These are phyloP conservation scores for Fusarium verrucosum DNA, from an alignment of 2,329 filamentous ascomycete species.

Conservation along the genomic window DNA sequence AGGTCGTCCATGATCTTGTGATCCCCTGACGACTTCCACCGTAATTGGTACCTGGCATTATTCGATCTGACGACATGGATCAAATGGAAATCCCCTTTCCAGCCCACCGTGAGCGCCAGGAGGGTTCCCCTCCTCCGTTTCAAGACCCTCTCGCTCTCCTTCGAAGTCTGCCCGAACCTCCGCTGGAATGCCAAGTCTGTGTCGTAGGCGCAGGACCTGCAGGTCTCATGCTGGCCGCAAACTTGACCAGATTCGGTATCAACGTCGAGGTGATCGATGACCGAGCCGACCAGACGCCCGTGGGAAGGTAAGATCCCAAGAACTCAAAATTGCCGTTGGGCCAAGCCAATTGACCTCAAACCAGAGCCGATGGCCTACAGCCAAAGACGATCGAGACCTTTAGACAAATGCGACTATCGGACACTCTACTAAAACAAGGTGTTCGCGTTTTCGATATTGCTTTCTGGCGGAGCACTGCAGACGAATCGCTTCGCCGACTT, in stretches of 20 bases:
- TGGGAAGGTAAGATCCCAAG: slow-evolving; percentile 59
- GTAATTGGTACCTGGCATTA: slow-evolving; percentile 47
- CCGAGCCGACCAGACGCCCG: slow-evolving; percentile 71
- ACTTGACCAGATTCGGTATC: slow-evolving; percentile 72
- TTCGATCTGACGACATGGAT: slow-evolving; percentile 46
- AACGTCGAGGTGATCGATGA: slow-evolving; percentile 74
- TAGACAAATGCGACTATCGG: slow-evolving; percentile 76
- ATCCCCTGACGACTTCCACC: slow-evolving; percentile 17
- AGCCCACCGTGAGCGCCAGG: slow-evolving; percentile 41
- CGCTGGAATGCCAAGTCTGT: slow-evolving; percentile 58
- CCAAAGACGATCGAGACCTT: slow-evolving; percentile 83
- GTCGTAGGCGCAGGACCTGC: slow-evolving; percentile 66
- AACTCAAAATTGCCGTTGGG: background rate
- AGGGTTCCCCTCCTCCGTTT: slow-evolving; percentile 47
- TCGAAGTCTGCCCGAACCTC: slow-evolving; percentile 59
- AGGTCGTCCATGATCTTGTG: slow-evolving; percentile 45
- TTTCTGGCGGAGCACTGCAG: slow-evolving; percentile 70
- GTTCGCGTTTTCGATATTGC: slow-evolving; percentile 78
- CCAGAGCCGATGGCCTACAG: slow-evolving; percentile 75
- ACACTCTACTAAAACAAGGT: slow-evolving; percentile 71
- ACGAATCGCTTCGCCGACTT: slow-evolving; percentile 65
- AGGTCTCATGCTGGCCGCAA: slow-evolving; percentile 64
- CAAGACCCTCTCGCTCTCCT: slow-evolving; percentile 60
- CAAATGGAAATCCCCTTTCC: slow-evolving; percentile 41
- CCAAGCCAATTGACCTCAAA: slow-evolving; percentile 29